These are phyloP conservation scores for Acanthamoeba triangularis DNA, from an alignment of 208 protist genomes.

Conservation along the genomic window DNA sequence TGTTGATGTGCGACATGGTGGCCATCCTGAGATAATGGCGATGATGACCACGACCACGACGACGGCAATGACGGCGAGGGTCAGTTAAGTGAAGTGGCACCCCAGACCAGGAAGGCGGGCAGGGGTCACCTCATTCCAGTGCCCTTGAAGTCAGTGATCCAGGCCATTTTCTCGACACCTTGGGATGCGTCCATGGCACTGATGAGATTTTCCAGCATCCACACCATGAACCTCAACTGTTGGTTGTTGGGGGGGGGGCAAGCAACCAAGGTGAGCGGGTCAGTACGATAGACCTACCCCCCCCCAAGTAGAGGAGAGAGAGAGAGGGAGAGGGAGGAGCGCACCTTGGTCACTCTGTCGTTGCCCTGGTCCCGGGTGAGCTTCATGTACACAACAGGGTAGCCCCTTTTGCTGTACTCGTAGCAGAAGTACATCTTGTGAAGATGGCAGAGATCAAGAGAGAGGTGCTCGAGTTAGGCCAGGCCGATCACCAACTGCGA, in stretches of 20 bases:
- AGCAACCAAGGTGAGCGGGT: too few relatives aligned
- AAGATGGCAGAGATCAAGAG: background rate
- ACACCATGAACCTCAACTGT: constrained; percentile 66
- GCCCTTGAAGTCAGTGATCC: constrained; percentile 44
- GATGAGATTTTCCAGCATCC: constrained; percentile 50
- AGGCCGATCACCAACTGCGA: too few relatives aligned
- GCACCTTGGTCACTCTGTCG: constrained; percentile 47
- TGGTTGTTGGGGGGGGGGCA: background rate
- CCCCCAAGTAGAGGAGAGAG: too few relatives aligned
- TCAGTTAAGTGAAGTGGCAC: too few relatives aligned
- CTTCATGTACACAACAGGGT: constrained; percentile 28
- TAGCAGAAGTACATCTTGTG: constrained; percentile 6
- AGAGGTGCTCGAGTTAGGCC: too few relatives aligned
- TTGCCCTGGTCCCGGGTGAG: constrained; percentile 8
- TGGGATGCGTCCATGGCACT: constrained; percentile 12
- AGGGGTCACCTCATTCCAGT: constrained; percentile 3
- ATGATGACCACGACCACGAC: too few relatives aligned
- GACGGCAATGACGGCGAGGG: too few relatives aligned
- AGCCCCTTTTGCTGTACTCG: constrained; percentile 8
- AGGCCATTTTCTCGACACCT: constrained; percentile 42
- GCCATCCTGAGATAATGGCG: background rate
- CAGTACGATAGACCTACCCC: too few relatives aligned
- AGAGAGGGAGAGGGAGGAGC: too few relatives aligned
- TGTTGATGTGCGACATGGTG: constrained; percentile 54
- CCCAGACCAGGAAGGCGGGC: too few relatives aligned